Evolutionary conservation across 176 grass and related monocot genomes (phyloP).

Genomic region (Oryza meyeriana): DNA sequence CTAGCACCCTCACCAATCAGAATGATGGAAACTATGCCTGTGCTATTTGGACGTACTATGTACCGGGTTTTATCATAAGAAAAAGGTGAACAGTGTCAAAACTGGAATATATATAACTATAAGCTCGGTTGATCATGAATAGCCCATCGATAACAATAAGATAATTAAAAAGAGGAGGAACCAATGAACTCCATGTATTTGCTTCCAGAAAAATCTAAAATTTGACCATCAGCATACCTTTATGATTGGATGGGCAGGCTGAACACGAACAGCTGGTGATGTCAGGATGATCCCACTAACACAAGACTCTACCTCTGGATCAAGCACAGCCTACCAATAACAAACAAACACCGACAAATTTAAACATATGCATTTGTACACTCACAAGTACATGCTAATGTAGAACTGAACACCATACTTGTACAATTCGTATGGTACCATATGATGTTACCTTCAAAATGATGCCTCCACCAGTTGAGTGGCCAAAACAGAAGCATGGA

Average conservation of each 20-base stretch:
- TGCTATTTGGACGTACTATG: not conserved
- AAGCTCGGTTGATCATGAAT: too few species aligned
- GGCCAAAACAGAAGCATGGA: slow-evolving; percentile 87
- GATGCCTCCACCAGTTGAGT: slow-evolving; percentile 90
- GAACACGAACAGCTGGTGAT: slow-evolving; percentile 80
- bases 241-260: slow-evolving; percentile 66
- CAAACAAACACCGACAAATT: not conserved
- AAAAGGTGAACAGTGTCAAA: too few species aligned
- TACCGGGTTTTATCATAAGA: not conserved
- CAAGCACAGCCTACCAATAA: slow-evolving; percentile 60
- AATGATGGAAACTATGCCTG: not conserved
- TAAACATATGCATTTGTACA: not conserved
- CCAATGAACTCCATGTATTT: too few species aligned
- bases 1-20: too few species aligned
- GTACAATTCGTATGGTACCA: not conserved
- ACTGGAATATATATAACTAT: too few species aligned
- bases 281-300: slow-evolving; percentile 65
- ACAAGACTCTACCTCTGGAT: slow-evolving; percentile 53
- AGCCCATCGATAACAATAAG: not conserved
- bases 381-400: not conserved
- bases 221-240: slow-evolving; percentile 29
- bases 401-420: not conserved
- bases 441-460: slow-evolving; percentile 67
- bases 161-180: too few species aligned
- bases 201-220: not conserved